Evolutionary conservation across 306 rosid genomes (phyloP).

Genomic region (Erythrophleum fordii): DNA sequence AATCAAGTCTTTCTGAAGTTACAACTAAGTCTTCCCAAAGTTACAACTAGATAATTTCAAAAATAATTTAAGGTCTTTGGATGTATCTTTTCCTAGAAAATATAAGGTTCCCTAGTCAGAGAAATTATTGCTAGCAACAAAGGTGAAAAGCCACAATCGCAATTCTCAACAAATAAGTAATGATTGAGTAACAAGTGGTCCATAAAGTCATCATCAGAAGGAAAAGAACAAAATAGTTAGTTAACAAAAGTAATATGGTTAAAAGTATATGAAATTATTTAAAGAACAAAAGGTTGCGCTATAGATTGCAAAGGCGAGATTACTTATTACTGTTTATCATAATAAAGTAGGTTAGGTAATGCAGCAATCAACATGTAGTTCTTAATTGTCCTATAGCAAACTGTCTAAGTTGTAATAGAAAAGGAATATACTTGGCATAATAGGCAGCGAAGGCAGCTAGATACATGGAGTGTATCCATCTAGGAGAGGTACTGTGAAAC

Average conservation of each 20-base stretch:
- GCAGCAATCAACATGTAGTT: neutral
- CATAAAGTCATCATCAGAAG: conserved; percentile 38
- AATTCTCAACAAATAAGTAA: conserved; percentile 17
- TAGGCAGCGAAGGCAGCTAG: conserved; percentile 99
- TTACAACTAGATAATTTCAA: no score
- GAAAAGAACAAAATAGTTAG: neutral
- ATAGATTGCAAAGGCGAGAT: conserved; percentile 22
- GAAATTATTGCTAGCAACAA: conserved; percentile 20
- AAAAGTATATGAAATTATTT: conserved; percentile 6
- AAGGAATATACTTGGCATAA: conserved; percentile 78
- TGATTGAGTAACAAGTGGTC: conserved; percentile 37
- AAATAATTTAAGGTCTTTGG: no score
- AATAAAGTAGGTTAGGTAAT: neutral
- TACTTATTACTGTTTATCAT: neutral
- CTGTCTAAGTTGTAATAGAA: neutral
- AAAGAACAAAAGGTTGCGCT: neutral
- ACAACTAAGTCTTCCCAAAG: no score
- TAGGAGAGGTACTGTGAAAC: conserved; percentile 93
- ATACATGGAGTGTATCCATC: conserved; percentile 87
- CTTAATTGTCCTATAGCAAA: neutral
- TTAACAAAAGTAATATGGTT: conserved; percentile 1
- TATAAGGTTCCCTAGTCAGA: conserved; percentile 20
- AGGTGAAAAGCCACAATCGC: conserved; percentile 19
- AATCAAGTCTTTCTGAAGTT: no score
- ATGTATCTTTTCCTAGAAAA: no score